Evolutionary conservation across 176 grass and related monocot genomes (phyloP), one percentile per base, ranked within the genome.

Genomic region (Cenchrus americanus): DNA sequence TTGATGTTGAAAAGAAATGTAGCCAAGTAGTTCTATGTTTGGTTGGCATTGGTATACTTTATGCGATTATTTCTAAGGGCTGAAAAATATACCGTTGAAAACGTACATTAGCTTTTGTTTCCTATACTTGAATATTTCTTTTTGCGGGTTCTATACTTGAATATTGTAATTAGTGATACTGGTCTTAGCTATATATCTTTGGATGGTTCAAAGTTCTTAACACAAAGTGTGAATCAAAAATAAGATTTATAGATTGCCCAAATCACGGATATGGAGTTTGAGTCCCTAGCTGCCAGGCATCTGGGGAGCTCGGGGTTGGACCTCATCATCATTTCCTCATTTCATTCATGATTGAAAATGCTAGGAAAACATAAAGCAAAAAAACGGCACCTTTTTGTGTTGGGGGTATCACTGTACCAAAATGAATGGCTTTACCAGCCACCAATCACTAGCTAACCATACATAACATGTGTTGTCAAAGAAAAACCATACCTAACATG

Each of bases 341-440:
- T 80, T 14, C 5, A 40, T 12, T 52, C 78, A 2, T 50, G 24
- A 15, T 59, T 80, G 21, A 83, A 83, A 78, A 52, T 47, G 11
- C 18, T 50, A 69, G 6, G 8, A 13, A 72, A 37, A 69, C 52
- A 84, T 14, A 19, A 30, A 46, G 48, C 49, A 17, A 54, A 54
- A 14, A 42, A 54, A 42, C 21, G 12, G 3, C 30, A 69, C 48
- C 66, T 79, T 57, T 72, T 66, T 22, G 50, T 18, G 58, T 19
- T 73, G 66, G 55, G 55, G 8, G 53, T 46, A 66, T 73, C 59
- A 47, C 37, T 40, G 43, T 19, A 83, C 34, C 14, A 21, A 81
- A 75, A 76, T 11, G 34, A n/a, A 21, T 51, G 26, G 10, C 11
- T 12, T 81, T 70, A 43, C 14, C 66, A 50, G 37, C 24, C 43